Conservation (phyloP, 768 basidiomycete species). For the Crucibulum laeve region DNA sequence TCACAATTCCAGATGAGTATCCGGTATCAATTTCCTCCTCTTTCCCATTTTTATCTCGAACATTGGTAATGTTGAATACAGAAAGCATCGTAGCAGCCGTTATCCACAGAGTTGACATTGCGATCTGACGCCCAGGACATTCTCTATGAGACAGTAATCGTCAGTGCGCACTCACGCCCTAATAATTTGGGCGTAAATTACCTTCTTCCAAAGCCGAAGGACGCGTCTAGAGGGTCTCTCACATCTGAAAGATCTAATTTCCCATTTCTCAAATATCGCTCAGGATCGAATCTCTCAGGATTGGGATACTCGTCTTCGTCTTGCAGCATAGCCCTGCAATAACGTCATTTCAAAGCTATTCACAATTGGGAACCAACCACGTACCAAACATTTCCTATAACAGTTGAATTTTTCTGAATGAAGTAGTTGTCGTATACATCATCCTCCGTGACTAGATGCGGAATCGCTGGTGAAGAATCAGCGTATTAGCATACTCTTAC, state of each 20-base stretch:
- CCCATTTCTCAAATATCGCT: constrained; percentile 40
- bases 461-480: constrained; percentile 16
- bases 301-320: constrained; percentile 28
- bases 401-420: constrained; percentile 37
- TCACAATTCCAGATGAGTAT: too few species aligned
- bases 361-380: constrained; percentile 1
- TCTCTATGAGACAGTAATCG: constrained; percentile 12
- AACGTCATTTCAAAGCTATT: not conserved
- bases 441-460: constrained; percentile 29
- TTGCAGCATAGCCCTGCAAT: constrained; percentile 27
- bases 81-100: constrained; percentile 25
- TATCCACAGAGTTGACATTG: constrained; percentile 20
- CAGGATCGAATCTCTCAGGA: constrained; percentile 36
- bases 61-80: constrained; percentile 24
- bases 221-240: constrained; percentile 27
- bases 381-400: constrained; percentile 31
- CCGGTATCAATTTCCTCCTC: constrained; percentile 10
- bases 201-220: constrained; percentile 38
- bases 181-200: constrained; percentile 9
- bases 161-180: constrained; percentile 6
- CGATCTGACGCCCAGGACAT: constrained; percentile 32
- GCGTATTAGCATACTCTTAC: not conserved
- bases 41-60: constrained; percentile 21
- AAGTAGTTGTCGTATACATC: constrained; percentile 41
- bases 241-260: constrained; percentile 27